Conservation (phyloP, 495 filamentous ascomycete species). For the Xylaria scruposa region DNA sequence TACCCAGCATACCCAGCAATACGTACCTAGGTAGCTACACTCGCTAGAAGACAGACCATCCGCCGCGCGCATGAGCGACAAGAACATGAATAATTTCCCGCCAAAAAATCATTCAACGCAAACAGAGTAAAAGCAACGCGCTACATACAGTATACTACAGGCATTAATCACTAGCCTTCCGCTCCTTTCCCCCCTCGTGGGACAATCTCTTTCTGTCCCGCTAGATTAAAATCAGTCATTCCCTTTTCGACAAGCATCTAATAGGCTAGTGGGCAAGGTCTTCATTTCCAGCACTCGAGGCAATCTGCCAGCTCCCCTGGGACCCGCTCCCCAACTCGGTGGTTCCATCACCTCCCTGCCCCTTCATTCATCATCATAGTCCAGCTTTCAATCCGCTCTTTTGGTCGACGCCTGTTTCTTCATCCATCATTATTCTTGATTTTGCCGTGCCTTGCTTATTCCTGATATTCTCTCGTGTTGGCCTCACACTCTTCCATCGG, state of each 20-base stretch:
- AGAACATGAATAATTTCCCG: conserved; percentile 24
- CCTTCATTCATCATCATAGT: conserved; percentile 41
- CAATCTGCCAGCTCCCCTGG: conserved; percentile 35
- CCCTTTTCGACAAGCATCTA: conserved; percentile 41
- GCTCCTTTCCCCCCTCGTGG: conserved; percentile 28
- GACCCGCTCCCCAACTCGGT: conserved; percentile 42
- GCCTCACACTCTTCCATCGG: conserved; percentile 9
- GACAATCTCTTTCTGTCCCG: conserved; percentile 28
- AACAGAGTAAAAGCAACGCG: conserved; percentile 5
- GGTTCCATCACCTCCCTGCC: conserved; percentile 40
- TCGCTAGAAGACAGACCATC: conserved; percentile 3
- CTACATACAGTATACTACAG: not conserved
- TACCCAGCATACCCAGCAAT: not conserved
- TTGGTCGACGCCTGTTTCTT: conserved; percentile 39
- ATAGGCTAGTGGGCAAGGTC: conserved; percentile 43
- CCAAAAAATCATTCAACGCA: conserved; percentile 4
- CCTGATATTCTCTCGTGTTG: conserved; percentile 4
- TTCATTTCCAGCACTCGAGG: conserved; percentile 43
- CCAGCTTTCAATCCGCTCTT: conserved; percentile 40
- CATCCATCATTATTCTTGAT: conserved; percentile 28
- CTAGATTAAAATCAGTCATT: conserved; percentile 41
- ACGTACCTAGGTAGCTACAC: not conserved
- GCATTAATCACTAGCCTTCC: conserved; percentile 22
- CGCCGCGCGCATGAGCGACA: conserved; percentile 18
- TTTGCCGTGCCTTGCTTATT: conserved; percentile 20